Conservation (phyloP, 179 eudicot genomes). For the Spinacia oleracea region DNA sequence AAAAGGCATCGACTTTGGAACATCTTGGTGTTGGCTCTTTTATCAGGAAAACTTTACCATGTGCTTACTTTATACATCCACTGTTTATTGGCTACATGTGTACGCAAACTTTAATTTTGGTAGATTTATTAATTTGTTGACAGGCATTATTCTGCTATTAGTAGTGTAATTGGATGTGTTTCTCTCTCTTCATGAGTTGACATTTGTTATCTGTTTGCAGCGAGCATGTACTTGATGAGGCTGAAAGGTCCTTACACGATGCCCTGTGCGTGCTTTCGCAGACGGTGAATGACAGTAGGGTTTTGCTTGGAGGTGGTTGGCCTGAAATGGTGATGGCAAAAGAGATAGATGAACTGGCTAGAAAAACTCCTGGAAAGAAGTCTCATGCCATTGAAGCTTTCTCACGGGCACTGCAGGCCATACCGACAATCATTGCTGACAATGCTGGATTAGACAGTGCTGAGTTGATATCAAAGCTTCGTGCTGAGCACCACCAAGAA, state of each 20-base stretch:
- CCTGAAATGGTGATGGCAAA: slow-evolving; percentile 98
- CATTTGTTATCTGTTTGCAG: slow-evolving; percentile 41
- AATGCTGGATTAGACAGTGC: slow-evolving; percentile 99
- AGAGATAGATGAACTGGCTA: slow-evolving; percentile 92
- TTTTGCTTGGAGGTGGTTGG: slow-evolving; percentile 97
- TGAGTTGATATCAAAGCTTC: slow-evolving; percentile 83
- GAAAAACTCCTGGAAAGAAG: slow-evolving; percentile 92
- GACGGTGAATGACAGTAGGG: slow-evolving; percentile 92
- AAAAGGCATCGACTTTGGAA: not conserved
- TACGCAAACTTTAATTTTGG: not conserved
- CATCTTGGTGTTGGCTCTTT: not conserved
- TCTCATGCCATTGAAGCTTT: slow-evolving; percentile 99
- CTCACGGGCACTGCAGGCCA: slow-evolving; percentile 85
- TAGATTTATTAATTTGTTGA: slow-evolving; percentile 1
- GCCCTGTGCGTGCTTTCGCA: slow-evolving; percentile 96
- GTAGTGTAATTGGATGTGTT: not conserved
- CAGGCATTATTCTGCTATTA: not conserved
- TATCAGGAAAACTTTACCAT: not conserved
- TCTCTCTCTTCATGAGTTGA: not conserved
- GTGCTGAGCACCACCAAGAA: slow-evolving; percentile 96
- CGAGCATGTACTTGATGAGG: slow-evolving; percentile 96
- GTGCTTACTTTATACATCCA: not conserved
- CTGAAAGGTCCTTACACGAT: slow-evolving; percentile 94
- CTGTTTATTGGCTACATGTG: not conserved
- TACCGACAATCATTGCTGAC: slow-evolving; percentile 94